phyloP scores from a whole-genome alignment of 1,284 basidiomycete genomes.

The Ganoderma sp. region DNA sequence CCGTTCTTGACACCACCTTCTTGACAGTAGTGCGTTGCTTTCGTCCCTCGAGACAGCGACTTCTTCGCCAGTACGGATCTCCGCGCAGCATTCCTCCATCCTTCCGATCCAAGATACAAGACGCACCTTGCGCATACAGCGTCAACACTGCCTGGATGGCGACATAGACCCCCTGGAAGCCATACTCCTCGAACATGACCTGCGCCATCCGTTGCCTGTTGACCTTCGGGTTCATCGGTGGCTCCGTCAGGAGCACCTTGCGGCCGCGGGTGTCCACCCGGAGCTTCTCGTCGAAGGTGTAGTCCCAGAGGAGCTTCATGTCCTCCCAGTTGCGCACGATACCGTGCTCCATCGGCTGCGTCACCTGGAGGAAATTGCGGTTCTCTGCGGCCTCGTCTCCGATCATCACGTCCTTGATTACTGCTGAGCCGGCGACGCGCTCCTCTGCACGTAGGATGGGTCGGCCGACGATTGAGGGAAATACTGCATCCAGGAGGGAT shows the following conservation, averaged over 20 bases:
- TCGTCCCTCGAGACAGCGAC: too few relatives aligned
- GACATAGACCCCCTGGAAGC: slow-evolving; percentile 95
- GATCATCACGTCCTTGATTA: slow-evolving; percentile 97
- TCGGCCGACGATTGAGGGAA: slow-evolving; percentile 95
- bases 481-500: slow-evolving; percentile 62
- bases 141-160: slow-evolving; percentile 99
- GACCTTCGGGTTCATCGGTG: slow-evolving; percentile 98
- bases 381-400: slow-evolving; percentile 95
- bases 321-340: slow-evolving; percentile 99
- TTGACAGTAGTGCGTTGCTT: too few relatives aligned
- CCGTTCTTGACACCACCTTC: background rate
- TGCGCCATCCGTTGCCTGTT: slow-evolving; percentile 96
- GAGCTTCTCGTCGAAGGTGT: slow-evolving; percentile 97
- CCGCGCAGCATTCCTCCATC: background rate
- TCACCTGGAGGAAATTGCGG: slow-evolving; percentile 94
- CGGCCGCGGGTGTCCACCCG: slow-evolving; percentile 85
- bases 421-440: slow-evolving; percentile 73
- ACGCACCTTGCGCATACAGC: slow-evolving; percentile 94
- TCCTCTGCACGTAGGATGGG: slow-evolving; percentile 98
- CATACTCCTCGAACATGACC: slow-evolving; percentile 99
- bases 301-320: slow-evolving; percentile 98
- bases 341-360: slow-evolving; percentile 99
- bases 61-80: too few relatives aligned
- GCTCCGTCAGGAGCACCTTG: slow-evolving; percentile 96
- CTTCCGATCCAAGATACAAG: background rate